A percentile compares a stretch with the other conserved stretches of the same genome.
Conservation (phyloP, 2,329 filamentous ascomycete genomes). For the Talaromyces sp. region DNA sequence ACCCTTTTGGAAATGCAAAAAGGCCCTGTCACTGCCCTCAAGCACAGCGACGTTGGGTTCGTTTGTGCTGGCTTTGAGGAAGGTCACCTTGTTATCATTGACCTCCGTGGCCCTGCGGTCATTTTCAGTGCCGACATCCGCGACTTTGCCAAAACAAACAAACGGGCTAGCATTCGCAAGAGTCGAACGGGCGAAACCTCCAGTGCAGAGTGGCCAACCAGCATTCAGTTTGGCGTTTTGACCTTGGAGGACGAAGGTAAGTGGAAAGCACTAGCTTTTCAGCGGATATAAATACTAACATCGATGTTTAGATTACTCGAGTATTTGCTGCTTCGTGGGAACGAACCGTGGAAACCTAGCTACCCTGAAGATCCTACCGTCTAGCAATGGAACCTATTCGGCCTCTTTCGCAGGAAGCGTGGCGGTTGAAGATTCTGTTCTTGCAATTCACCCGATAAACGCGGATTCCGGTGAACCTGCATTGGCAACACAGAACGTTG, state of each 20-base stretch:
- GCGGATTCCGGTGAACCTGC: conserved; percentile 72
- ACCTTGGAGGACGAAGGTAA: conserved; percentile 79
- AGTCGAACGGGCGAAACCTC: conserved; percentile 46
- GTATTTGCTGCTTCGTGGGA: conserved; percentile 86
- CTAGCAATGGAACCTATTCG: conserved; percentile 63
- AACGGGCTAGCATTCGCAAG: conserved; percentile 65
- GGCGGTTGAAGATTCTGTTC: conserved; percentile 62
- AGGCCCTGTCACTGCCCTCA: conserved; percentile 72
- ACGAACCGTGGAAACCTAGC: conserved; percentile 78
- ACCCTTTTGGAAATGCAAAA: conserved; percentile 78
- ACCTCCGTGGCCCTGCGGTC: conserved; percentile 79
- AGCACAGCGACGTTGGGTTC: conserved; percentile 90
- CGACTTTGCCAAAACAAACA: conserved; percentile 69
- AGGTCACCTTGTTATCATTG: conserved; percentile 75
- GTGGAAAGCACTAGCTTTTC: conserved; percentile 6
- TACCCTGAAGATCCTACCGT: conserved; percentile 86
- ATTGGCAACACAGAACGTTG: conserved; percentile 66
- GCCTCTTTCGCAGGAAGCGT: conserved; percentile 67
- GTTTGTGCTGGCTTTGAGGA: conserved; percentile 80
- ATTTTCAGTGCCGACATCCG: conserved; percentile 70
- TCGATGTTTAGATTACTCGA: conserved; percentile 66
- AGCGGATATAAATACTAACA: neutral
- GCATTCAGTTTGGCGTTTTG: conserved; percentile 88
- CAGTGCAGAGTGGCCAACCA: conserved; percentile 68
- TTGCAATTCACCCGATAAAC: conserved; percentile 75